Conservation (phyloP, 306 rosid genomes). For the Delonix regia region DNA sequence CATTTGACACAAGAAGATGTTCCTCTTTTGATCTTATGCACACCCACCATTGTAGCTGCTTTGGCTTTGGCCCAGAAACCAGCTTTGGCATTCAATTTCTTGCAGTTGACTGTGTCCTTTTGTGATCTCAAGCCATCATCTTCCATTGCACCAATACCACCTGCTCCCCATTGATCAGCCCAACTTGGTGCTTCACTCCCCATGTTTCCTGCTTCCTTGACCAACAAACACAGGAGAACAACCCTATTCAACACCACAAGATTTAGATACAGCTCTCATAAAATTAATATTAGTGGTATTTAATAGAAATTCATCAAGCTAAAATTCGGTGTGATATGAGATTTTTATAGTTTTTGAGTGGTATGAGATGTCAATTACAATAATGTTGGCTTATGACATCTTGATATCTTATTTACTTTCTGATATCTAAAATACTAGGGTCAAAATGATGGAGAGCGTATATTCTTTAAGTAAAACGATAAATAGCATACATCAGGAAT, state of each 20-base stretch:
- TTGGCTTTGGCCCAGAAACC: slow-evolving; percentile 55
- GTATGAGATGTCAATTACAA: too few species aligned
- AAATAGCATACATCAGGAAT: too few species aligned
- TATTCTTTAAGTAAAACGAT: too few species aligned
- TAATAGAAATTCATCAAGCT: too few species aligned
- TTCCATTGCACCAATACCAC: slow-evolving; percentile 87
- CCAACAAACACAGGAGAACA: not conserved
- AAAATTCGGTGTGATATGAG: too few species aligned
- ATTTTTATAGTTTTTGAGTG: too few species aligned
- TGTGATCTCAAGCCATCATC: slow-evolving; percentile 51
- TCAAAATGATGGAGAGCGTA: too few species aligned
- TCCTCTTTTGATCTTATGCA: slow-evolving; percentile 53
- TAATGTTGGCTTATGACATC: too few species aligned
- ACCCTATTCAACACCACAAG: not conserved
- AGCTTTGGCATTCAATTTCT: slow-evolving; percentile 45
- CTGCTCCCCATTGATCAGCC: slow-evolving; percentile 98
- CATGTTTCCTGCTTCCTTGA: slow-evolving; percentile 39
- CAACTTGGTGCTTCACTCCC: slow-evolving; percentile 81
- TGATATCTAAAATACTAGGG: too few species aligned
- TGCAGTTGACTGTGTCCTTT: slow-evolving; percentile 44
- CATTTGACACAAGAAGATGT: slow-evolving; percentile 75
- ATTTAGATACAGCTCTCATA: too few species aligned
- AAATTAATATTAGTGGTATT: too few species aligned
- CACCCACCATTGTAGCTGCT: not conserved
- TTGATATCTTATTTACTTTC: too few species aligned